Evolutionary conservation across 495 filamentous ascomycete species (phyloP).

Genomic region (Xylaria telfairii): DNA sequence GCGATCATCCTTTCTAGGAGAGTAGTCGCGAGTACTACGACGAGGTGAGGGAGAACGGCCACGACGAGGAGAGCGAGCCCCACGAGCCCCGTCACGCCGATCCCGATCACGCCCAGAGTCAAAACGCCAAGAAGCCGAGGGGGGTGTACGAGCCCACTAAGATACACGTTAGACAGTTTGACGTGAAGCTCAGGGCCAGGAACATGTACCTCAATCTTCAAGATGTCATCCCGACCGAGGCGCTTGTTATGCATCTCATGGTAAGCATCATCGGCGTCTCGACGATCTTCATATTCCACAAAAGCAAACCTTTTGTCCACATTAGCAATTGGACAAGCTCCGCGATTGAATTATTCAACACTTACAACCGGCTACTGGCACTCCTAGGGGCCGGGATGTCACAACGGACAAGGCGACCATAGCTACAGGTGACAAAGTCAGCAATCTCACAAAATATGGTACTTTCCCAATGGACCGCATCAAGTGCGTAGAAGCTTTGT

Average conservation of each 20-base stretch:
- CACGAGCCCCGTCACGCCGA: conserved; percentile 55
- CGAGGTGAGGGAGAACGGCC: conserved; percentile 75
- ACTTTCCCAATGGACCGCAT: conserved; percentile 40
- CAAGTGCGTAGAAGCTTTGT: conserved; percentile 38
- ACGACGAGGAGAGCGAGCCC: conserved; percentile 82
- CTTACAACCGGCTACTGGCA: conserved; percentile 91
- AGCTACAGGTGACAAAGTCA: conserved; percentile 66
- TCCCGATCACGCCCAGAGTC: conserved; percentile 85
- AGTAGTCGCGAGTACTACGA: conserved; percentile 80
- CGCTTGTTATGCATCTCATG: conserved; percentile 99
- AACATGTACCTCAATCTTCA: conserved; percentile 92
- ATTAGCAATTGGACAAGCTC: conserved; percentile 34
- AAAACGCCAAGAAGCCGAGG: conserved; percentile 98
- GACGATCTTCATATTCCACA: conserved; percentile 98
- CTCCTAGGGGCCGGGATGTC: conserved; percentile 97
- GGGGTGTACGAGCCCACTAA: conserved; percentile 97
- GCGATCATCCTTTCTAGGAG: conserved; percentile 89
- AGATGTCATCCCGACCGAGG: conserved; percentile 89
- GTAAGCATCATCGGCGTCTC: conserved; percentile 98
- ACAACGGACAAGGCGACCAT: conserved; percentile 97
- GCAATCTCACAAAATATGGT: conserved; percentile 42
- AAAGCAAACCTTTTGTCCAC: conserved; percentile 81
- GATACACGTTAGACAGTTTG: conserved; percentile 27
- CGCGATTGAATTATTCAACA: conserved; percentile 34
- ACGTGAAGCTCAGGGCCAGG: neutral